Evolutionary conservation across 2,329 filamentous ascomycete genomes (phyloP).

Genomic region (Acrodontium crateriforme): DNA sequence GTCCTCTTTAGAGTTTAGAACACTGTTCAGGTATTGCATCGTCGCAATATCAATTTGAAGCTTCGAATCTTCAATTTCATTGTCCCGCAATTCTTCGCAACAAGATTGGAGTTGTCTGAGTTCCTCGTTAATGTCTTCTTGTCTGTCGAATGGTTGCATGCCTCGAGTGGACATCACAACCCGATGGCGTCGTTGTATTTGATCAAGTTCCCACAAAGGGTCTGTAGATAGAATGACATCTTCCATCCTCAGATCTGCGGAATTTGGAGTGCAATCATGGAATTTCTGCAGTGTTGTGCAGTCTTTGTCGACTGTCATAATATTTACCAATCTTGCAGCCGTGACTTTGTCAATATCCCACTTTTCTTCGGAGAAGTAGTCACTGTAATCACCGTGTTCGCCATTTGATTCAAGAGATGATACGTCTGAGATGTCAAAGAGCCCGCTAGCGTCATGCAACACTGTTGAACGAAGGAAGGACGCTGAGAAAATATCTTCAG

Average conservation of each 20-base stretch:
- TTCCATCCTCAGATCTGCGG: constrained; percentile 26
- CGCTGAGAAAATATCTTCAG: constrained; percentile 1
- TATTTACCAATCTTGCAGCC: constrained; percentile 10
- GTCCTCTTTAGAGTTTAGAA: too few relatives aligned
- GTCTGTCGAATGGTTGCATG: constrained; percentile 19
- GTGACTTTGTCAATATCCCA: constrained; percentile 18
- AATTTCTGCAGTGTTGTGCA: not conserved
- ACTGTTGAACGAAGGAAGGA: not conserved
- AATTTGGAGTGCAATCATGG: not conserved
- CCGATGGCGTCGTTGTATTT: constrained; percentile 20
- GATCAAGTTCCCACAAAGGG: constrained; percentile 30
- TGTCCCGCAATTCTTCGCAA: constrained; percentile 5
- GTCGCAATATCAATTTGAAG: constrained; percentile 24
- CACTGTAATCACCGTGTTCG: not conserved
- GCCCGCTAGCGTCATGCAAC: not conserved
- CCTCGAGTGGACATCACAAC: constrained; percentile 6
- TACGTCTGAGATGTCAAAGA: not conserved
- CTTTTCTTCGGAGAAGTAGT: constrained; percentile 6
- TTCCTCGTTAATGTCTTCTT: too few relatives aligned
- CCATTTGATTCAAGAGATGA: not conserved
- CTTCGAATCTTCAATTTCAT: constrained; percentile 21
- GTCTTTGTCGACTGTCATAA: constrained; percentile 5
- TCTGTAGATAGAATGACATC: constrained; percentile 33
- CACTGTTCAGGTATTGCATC: constrained; percentile 24
- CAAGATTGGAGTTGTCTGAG: too few relatives aligned